Base-by-base conservation (phyloP, 2,329 filamentous ascomycete genomes). In the Hawksworthiomyces lignivorus region DNA sequence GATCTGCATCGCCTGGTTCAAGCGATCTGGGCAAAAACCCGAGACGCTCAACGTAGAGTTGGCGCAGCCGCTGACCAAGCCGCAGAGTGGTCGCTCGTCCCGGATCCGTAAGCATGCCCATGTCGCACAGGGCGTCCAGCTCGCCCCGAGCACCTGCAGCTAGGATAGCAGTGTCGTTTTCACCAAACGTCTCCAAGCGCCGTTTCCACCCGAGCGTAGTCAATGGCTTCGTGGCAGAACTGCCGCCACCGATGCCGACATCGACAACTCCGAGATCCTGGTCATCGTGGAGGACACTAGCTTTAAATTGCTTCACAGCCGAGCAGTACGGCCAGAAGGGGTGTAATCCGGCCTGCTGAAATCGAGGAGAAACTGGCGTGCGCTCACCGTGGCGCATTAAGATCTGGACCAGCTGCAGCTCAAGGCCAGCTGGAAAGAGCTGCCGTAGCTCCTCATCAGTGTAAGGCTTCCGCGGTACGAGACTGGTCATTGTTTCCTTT, bases 291-390 rank as follows among this genome's bases (percentile, higher is more conserved):
- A 77, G 65, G 24, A 77, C 61, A 48, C 62, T 66, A 22, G 65
- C 64, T 47, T 64, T 77, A 58, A 97, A 73, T 50, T 82, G 80
- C 45, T 78, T 75, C 18, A 84, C 85, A 42, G 82, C 77, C 50
- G 77, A 75, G 65, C 92, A 98, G 64, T 96, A 97, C 2, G 92
- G 87, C 92, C 92, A 98, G 63, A 80, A 81, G 37, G 72, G 58
- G 32, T 65, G 60, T n/a, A 83, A 70, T 10, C 78, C 79, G 36
- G 77, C 75, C 65, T 90, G 92, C 57, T 85, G 77, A 61, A 98
- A 96, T 29, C 92, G 83, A n/a, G 85, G 74, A 44, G 80, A 84
- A 21, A 97, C 85, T 21, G 90, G 90, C 7, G 83, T 90, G 44
- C 90, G 82, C 67, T 82, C 77, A 64, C 84, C 84, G 63, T 89